Base-by-base conservation (phyloP, 306 rosid species). In the Phaseolus lunatus region DNA sequence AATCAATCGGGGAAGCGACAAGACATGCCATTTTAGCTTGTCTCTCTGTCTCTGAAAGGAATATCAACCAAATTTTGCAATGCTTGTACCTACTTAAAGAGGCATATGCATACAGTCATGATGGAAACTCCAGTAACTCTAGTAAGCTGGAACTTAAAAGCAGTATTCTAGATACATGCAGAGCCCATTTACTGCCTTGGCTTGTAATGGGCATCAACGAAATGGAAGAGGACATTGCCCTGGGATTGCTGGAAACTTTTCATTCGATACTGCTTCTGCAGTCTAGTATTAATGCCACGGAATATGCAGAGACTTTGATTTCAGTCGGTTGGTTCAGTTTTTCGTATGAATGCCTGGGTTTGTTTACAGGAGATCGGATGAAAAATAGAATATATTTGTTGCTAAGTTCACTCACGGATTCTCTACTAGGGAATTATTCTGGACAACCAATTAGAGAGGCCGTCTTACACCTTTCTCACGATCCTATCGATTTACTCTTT, bases 311-410 rank as follows among this genome's bases (percentile, higher is more conserved):
- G 80, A 63, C 82, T 8, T 73, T 95, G 79, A 89, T 86, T 78
- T 89, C 92, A 15, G 73, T 81, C 62, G 76, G 88, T 76, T 95
- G 98, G 97, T 92, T 95, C 86, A 87, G 91, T 82, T 87, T 95
- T 74, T 92, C 97, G 13, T 92, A 83, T 81, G 97, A 90, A 82
- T 95, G 95, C 83, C 88, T 92, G 50, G 97, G 98, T 80, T 82
- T 91, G 81, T 95, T 88, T 81, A 85, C 90, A 11, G 87, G 93
- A 35, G 88, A 89, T 12, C 84, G 83, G 77, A 88, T 92, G 94
- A 94, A 89, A 77, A 79, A 59, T 75, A 89, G 90, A 84, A 91
- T 90, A 82, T 92, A 92, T 87, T 76, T 88, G 80, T 75, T 92
- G 82, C 89, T 94, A 64, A 78, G 98, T 73, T 87, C 93, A 37